These are phyloP conservation scores for Syncephalis plumigaleata DNA, from an alignment of 371 early-diverging fungal species.

Conservation along the genomic window DNA sequence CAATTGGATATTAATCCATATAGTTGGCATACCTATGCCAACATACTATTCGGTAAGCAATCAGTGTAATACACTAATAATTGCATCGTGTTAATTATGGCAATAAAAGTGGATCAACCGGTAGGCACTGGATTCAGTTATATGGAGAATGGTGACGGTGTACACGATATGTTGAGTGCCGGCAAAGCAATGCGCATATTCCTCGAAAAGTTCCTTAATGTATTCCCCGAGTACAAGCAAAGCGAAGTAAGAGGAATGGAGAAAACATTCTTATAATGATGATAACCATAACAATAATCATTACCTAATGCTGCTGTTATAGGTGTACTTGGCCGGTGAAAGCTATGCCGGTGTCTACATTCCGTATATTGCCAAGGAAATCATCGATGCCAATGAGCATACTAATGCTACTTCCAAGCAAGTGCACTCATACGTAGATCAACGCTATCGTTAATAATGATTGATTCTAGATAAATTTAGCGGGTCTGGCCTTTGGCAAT, in stretches of 20 bases:
- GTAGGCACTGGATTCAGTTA: conserved; percentile 62
- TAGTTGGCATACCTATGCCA: conserved; percentile 57
- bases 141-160: conserved; percentile 8
- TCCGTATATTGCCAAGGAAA: conserved; percentile 48
- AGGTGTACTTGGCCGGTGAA: conserved; percentile 71
- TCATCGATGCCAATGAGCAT: conserved; percentile 29
- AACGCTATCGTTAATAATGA: neutral
- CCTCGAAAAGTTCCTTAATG: too few species aligned
- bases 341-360: conserved; percentile 77
- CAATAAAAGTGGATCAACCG: conserved; percentile 61
- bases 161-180: neutral
- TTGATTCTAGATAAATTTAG: conserved; percentile 25
- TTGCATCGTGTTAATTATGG: neutral
- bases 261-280: too few species aligned
- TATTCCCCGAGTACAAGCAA: too few species aligned
- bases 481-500: conserved; percentile 64
- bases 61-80: neutral
- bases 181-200: too few species aligned
- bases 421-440: too few species aligned
- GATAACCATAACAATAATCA: too few species aligned
- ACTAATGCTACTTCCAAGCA: conserved; percentile 7
- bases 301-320: too few species aligned
- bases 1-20: conserved; percentile 26
- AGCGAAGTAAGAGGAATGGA: too few species aligned
- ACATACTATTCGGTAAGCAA: conserved; percentile 39